Percentiles rank a stretch among this genome's conserved stretches.
These are phyloP conservation scores for Neurospora sp. DNA, from an alignment of 495 filamentous ascomycete genomes.

Conservation along the genomic window DNA sequence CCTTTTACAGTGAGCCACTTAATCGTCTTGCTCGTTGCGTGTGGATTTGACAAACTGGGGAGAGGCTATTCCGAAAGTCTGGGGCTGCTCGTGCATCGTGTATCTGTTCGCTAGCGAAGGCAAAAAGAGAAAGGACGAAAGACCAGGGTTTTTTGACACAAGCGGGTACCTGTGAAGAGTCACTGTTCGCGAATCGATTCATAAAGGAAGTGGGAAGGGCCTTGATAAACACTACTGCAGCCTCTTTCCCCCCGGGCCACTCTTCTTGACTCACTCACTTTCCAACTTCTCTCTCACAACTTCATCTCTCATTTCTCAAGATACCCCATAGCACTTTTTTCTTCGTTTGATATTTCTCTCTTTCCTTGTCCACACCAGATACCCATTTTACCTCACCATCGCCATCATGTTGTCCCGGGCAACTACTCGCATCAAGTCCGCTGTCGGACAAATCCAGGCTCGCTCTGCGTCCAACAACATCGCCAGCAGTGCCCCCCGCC, in stretches of 20 bases:
- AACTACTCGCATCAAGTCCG: slow-evolving; percentile 14
- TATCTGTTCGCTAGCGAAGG: not conserved
- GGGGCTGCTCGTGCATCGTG: not conserved
- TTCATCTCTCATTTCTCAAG: not conserved
- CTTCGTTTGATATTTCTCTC: not conserved
- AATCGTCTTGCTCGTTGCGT: not conserved
- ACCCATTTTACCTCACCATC: not conserved
- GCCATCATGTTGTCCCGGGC: slow-evolving; percentile 17
- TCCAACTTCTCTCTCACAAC: not conserved
- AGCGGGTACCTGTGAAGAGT: not conserved
- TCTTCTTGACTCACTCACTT: not conserved
- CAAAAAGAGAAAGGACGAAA: not conserved
- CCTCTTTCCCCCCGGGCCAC: not conserved
- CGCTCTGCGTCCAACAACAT: slow-evolving; percentile 17
- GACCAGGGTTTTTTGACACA: not conserved
- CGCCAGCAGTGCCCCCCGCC: slow-evolving; percentile 42
- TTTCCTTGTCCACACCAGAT: not conserved
- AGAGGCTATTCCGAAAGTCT: not conserved
- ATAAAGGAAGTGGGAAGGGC: not conserved
- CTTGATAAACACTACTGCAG: not conserved
- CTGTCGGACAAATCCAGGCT: slow-evolving; percentile 15
- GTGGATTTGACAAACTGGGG: not conserved
- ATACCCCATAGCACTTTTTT: not conserved
- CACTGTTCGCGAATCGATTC: not conserved
- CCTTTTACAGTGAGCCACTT: not conserved